A percentile compares a stretch with the other conserved stretches of the same genome.
Conservation (phyloP, 2,329 filamentous ascomycete species). For the Colletotrichum scovillei region DNA sequence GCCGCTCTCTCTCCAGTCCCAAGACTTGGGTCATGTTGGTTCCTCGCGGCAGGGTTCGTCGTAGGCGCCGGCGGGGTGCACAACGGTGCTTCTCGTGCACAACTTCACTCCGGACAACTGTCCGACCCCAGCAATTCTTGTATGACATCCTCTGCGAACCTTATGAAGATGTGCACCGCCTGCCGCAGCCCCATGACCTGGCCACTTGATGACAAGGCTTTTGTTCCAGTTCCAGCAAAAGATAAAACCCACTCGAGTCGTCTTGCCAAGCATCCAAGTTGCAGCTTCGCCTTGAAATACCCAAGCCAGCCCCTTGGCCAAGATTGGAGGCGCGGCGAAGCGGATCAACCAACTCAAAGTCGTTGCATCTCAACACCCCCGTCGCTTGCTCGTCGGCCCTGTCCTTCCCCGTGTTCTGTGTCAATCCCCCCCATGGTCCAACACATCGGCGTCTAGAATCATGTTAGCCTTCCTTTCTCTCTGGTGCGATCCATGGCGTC, state of each 20-base stretch:
- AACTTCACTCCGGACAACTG: not conserved
- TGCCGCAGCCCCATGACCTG: slow-evolving; percentile 4
- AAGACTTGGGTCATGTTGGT: not conserved
- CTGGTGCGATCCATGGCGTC: slow-evolving; percentile 3
- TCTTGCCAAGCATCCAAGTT: not conserved
- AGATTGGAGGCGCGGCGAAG: not conserved
- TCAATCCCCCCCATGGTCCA: slow-evolving; percentile 21
- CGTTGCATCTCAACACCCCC: not conserved
- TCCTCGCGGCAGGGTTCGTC: not conserved
- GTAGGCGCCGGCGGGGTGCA: slow-evolving; percentile 1
- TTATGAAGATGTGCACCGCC: slow-evolving; percentile 18
- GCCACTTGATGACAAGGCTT: slow-evolving; percentile 1
- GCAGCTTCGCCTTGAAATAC: not conserved
- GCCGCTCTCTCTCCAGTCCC: not conserved
- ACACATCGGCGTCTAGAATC: slow-evolving; percentile 20
- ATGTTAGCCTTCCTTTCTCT: slow-evolving; percentile 4
- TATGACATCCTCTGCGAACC: not conserved
- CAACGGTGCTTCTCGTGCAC: not conserved
- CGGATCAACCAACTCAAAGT: not conserved
- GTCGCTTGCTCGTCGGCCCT: slow-evolving; percentile 8
- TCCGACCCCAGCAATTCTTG: not conserved
- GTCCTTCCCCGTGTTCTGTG: slow-evolving; percentile 10
- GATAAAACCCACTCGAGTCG: not conserved
- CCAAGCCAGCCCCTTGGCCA: not conserved
- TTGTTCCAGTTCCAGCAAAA: not conserved